These are phyloP conservation scores for Podospora tetraspora DNA, from an alignment of 495 filamentous ascomycete genomes.

Conservation along the genomic window DNA sequence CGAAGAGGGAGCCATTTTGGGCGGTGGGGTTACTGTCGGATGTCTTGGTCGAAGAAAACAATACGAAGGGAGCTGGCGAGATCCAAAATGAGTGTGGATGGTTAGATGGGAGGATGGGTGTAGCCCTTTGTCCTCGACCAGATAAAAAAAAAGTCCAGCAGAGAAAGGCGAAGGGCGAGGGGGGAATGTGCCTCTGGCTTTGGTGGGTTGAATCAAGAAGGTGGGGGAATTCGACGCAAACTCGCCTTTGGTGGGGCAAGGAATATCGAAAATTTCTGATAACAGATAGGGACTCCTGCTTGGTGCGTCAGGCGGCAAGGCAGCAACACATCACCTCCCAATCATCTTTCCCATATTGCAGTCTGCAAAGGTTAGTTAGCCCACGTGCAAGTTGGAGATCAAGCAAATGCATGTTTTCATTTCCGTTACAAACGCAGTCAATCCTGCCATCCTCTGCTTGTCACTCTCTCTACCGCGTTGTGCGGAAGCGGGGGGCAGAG, in stretches of 20 bases:
- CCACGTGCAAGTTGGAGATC: not conserved
- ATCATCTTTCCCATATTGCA: not conserved
- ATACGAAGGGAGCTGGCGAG: not conserved
- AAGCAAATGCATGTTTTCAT: too few species aligned
- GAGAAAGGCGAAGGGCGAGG: constrained; percentile 17
- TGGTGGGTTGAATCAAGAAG: constrained; percentile 28
- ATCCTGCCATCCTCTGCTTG: not conserved
- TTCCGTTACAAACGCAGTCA: too few species aligned
- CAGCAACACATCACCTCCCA: constrained; percentile 13
- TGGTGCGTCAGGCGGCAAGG: constrained; percentile 29
- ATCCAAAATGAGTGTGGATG: constrained; percentile 16
- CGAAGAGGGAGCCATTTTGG: constrained; percentile 79
- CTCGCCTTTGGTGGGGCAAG: constrained; percentile 30
- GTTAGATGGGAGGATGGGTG: constrained; percentile 2
- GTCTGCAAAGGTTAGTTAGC: not conserved
- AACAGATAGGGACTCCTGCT: constrained; percentile 34
- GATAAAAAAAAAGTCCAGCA: constrained; percentile 14
- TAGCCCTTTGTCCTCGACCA: constrained; percentile 15
- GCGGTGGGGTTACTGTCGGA: constrained; percentile 1
- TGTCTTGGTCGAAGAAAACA: not conserved
- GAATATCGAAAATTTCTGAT: constrained; percentile 34
- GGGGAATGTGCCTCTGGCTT: constrained; percentile 18
- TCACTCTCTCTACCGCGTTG: not conserved
- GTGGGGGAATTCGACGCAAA: constrained; percentile 23
- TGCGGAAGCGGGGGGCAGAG: not conserved